phyloP scores from a whole-genome alignment of 352 stramenopile species.

The Globisporangium nagaii region DNA sequence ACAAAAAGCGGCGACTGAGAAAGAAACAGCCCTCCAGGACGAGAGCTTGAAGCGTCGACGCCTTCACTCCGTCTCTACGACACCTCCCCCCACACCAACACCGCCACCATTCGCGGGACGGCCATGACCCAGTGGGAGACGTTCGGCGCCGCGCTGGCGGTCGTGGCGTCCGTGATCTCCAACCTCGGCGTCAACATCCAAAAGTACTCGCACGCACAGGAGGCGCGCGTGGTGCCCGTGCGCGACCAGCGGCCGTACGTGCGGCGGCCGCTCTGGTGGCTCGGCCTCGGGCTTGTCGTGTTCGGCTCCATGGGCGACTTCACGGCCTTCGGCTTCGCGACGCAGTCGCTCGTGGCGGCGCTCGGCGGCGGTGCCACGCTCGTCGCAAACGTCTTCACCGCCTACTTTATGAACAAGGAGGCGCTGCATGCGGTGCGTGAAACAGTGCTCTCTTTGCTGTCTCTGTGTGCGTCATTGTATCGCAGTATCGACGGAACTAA shows the following conservation, averaged over 20 bases:
- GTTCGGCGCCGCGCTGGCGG: slow-evolving; percentile 75
- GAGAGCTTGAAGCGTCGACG: too few species aligned
- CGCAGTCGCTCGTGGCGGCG: slow-evolving; percentile 85
- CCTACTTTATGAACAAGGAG: slow-evolving; percentile 82
- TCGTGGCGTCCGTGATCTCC: slow-evolving; percentile 76
- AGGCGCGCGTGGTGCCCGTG: slow-evolving; percentile 33
- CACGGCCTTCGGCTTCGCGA: slow-evolving; percentile 85
- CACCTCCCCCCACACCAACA: too few species aligned
- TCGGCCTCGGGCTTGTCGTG: slow-evolving; percentile 73
- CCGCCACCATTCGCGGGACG: not conserved
- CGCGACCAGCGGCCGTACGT: slow-evolving; percentile 70
- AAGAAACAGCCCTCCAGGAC: too few species aligned
- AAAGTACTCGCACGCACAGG: slow-evolving; percentile 80
- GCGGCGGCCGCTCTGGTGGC: slow-evolving; percentile 83
- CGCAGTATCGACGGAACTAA: not conserved
- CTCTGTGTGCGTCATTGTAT: not conserved
- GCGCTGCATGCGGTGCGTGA: slow-evolving; percentile 47
- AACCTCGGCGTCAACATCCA: slow-evolving; percentile 90
- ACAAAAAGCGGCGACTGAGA: too few species aligned
- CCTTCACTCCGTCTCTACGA: too few species aligned
- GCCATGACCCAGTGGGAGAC: slow-evolving; percentile 66
- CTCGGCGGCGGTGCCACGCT: slow-evolving; percentile 83
- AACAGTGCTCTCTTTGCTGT: not conserved
- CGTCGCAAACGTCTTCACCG: slow-evolving; percentile 85
- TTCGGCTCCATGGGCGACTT: slow-evolving; percentile 86